Conservation (phyloP, 345 rosid species). For the Xanthoceras sorbifolium region DNA sequence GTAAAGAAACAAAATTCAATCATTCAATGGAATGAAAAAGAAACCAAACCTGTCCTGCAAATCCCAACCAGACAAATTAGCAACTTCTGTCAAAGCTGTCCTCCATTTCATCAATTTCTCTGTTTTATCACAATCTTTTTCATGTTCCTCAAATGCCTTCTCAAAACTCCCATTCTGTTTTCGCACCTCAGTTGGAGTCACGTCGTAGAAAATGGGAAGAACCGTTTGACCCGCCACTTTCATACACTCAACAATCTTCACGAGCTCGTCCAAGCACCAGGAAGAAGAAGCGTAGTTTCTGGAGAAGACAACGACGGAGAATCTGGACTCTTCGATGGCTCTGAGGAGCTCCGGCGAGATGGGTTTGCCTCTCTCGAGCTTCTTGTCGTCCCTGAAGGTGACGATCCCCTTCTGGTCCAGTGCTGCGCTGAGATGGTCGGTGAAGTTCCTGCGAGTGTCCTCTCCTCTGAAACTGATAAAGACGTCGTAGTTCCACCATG, state of each 20-base stretch:
- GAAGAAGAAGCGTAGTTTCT: slow-evolving; percentile 11
- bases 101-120: slow-evolving; percentile 19
- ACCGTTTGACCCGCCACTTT: neutral
- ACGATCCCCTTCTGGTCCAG: neutral
- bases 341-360: slow-evolving; percentile 5
- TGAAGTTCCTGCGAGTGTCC: slow-evolving; percentile 7
- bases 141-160: neutral
- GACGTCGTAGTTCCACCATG: slow-evolving; percentile 15
- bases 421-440: neutral
- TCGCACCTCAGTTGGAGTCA: neutral
- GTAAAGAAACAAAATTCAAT: no score
- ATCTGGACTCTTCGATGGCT: slow-evolving; percentile 12
- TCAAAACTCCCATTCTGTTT: slow-evolving; percentile 1
- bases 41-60: neutral
- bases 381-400: slow-evolving; percentile 1
- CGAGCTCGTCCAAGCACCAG: slow-evolving; percentile 11
- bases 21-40: neutral
- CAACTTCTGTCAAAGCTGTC: slow-evolving; percentile 5
- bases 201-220: slow-evolving; percentile 5
- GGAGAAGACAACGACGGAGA: slow-evolving; percentile 1
- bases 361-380: neutral
- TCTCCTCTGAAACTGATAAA: slow-evolving; percentile 14
- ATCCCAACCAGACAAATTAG: slow-evolving; percentile 22
- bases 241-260: slow-evolving; percentile 14
- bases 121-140: neutral